phyloP scores from a whole-genome alignment of 1,284 basidiomycete genomes.

The Ceratorhiza oryzae-sativae region DNA sequence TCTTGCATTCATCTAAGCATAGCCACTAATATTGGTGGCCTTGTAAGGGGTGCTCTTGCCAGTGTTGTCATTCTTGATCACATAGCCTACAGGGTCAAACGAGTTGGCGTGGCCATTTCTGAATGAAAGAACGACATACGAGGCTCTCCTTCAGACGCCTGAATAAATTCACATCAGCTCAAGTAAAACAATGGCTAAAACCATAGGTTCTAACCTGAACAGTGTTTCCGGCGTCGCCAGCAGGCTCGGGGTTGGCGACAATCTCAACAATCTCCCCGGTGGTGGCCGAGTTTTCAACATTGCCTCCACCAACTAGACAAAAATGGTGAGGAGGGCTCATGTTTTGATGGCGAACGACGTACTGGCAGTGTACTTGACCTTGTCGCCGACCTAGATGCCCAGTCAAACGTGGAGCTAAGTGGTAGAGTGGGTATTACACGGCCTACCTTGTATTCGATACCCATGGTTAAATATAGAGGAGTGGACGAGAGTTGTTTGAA shows the following conservation, averaged over 20 bases:
- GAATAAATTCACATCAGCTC: not conserved
- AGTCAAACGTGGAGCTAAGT: not conserved
- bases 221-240: constrained; percentile 34
- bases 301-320: constrained; percentile 19
- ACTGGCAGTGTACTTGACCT: constrained; percentile 31
- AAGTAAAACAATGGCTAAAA: not conserved
- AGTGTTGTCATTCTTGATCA: constrained; percentile 30
- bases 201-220: constrained; percentile 11
- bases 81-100: not conserved
- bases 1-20: not conserved
- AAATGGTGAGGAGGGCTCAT: not conserved
- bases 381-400: constrained; percentile 2
- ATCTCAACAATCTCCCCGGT: constrained; percentile 53
- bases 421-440: not conserved
- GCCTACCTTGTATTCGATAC: constrained; percentile 5
- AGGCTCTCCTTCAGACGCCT: constrained; percentile 32
- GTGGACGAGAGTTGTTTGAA: not conserved
- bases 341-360: not conserved
- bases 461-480: too few relatives aligned
- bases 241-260: constrained; percentile 53
- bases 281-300: constrained; percentile 55
- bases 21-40: constrained; percentile 6
- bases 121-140: not conserved
- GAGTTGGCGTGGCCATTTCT: not conserved
- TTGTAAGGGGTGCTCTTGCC: constrained; percentile 28